Conservation (phyloP, 345 rosid species). For the Combretum micranthum region DNA sequence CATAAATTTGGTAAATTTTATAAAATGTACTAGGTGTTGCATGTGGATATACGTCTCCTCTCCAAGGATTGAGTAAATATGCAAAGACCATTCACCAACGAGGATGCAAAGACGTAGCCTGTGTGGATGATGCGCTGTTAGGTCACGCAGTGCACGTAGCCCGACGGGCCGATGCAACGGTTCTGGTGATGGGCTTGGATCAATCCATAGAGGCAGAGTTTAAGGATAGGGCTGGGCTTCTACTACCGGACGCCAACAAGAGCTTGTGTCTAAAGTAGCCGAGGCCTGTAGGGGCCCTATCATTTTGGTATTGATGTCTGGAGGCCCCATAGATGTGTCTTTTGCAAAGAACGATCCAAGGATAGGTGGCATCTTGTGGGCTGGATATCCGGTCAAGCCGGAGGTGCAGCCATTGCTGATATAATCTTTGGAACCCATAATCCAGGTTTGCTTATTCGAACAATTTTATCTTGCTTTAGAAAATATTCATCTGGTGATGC, state of each 20-base stretch:
- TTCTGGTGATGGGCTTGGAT: slow-evolving; percentile 85
- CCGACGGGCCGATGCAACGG: slow-evolving; percentile 52
- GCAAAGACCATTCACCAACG: slow-evolving; percentile 35
- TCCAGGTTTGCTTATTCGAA: slow-evolving; percentile 45
- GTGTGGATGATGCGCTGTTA: slow-evolving; percentile 42
- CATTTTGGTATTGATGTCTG: slow-evolving; percentile 63
- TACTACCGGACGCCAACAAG: slow-evolving; percentile 81
- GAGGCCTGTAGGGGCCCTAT: slow-evolving; percentile 58
- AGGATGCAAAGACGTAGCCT: slow-evolving; percentile 67
- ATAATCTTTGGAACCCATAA: slow-evolving; percentile 60
- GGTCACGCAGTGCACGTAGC: slow-evolving; percentile 45
- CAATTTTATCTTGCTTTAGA: too few relatives aligned
- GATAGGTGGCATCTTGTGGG: slow-evolving; percentile 68
- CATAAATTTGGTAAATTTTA: too few relatives aligned
- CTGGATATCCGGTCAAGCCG: slow-evolving; percentile 96
- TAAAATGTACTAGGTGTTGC: slow-evolving; percentile 34
- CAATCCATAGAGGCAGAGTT: slow-evolving; percentile 81
- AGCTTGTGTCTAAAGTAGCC: slow-evolving; percentile 53
- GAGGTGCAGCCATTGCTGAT: slow-evolving; percentile 85
- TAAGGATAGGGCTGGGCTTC: slow-evolving; percentile 54
- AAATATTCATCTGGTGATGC: too few relatives aligned
- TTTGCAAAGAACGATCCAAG: slow-evolving; percentile 50
- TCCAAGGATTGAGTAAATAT: slow-evolving; percentile 56
- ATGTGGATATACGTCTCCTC: slow-evolving; percentile 65
- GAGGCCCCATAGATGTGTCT: slow-evolving; percentile 79